Conservation (phyloP, 1,139 yeast genomes). For the Yamadazyma atlantica region DNA sequence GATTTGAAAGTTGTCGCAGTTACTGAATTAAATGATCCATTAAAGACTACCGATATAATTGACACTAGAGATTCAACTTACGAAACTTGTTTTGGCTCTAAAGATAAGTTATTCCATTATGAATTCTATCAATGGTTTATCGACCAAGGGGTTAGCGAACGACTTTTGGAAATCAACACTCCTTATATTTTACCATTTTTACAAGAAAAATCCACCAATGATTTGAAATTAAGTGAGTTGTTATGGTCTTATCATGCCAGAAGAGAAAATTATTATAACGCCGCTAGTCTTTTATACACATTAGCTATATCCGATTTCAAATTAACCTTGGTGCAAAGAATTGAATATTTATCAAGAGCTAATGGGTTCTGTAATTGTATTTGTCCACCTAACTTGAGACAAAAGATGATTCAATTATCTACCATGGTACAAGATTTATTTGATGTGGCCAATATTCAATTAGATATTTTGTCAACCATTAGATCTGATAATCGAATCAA, state of each 20-base stretch:
- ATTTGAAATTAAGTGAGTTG: constrained; percentile 73
- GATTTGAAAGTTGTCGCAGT: constrained; percentile 65
- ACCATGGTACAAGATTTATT: constrained; percentile 74
- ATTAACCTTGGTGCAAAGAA: constrained; percentile 67
- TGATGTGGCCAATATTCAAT: constrained; percentile 86
- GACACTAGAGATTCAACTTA: constrained; percentile 73
- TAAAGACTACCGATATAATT: constrained; percentile 52
- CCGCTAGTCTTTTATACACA: constrained; percentile 78
- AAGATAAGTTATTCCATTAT: constrained; percentile 84
- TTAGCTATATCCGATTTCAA: constrained; percentile 75
- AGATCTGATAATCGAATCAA: constrained; percentile 58
- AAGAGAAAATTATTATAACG: constrained; percentile 73
- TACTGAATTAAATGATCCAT: constrained; percentile 42
- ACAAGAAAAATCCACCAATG: constrained; percentile 66
- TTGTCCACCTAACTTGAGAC: constrained; percentile 76
- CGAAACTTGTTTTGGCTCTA: constrained; percentile 67
- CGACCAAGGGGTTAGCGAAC: constrained; percentile 70
- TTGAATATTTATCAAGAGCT: constrained; percentile 88
- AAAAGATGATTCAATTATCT: constrained; percentile 70
- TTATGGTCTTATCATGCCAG: constrained; percentile 90
- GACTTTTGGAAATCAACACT: constrained; percentile 76
- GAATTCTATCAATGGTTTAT: constrained; percentile 93
- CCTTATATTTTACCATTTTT: constrained; percentile 78
- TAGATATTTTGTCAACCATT: constrained; percentile 68
- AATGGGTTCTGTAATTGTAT: constrained; percentile 89